Evolutionary conservation across 2,329 filamentous ascomycete species (phyloP).

Genomic region (Penicillium vulpinum): DNA sequence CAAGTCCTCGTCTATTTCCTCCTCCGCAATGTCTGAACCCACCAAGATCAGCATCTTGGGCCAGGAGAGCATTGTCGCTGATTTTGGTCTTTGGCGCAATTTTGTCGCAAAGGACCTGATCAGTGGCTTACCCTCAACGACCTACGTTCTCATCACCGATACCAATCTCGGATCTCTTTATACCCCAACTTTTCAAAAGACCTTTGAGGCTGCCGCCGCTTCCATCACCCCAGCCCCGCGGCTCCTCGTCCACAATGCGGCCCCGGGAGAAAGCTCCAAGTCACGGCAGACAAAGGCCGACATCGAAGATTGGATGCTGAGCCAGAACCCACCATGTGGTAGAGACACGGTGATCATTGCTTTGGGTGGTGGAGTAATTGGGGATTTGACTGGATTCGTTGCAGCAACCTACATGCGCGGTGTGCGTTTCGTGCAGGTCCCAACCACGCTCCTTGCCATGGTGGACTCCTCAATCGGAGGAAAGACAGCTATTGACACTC

Average conservation of each 20-base stretch:
- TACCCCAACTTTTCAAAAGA: constrained; percentile 70
- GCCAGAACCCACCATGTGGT: constrained; percentile 77
- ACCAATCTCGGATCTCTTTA: constrained; percentile 84
- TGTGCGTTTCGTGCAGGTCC: constrained; percentile 92
- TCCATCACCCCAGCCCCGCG: constrained; percentile 56
- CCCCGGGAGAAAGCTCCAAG: constrained; percentile 92
- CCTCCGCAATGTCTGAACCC: constrained; percentile 42
- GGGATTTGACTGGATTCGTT: constrained; percentile 96
- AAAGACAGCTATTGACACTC: constrained; percentile 97
- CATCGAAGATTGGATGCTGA: constrained; percentile 96
- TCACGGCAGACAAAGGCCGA: constrained; percentile 89
- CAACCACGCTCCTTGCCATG: constrained; percentile 92
- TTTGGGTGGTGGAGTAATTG: constrained; percentile 92
- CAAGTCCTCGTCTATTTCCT: constrained; percentile 9
- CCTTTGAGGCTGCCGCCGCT: constrained; percentile 58
- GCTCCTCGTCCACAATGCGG: constrained; percentile 80
- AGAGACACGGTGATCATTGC: constrained; percentile 94
- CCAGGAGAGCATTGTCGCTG: constrained; percentile 85
- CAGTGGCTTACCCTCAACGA: constrained; percentile 74
- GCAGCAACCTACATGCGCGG: constrained; percentile 98
- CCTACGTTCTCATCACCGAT: constrained; percentile 95
- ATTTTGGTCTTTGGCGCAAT: constrained; percentile 83
- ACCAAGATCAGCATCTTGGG: constrained; percentile 78
- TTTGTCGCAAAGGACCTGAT: constrained; percentile 82
- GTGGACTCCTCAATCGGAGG: constrained; percentile 98